phyloP scores from a whole-genome alignment of 2,329 filamentous ascomycete species.

The Arthrinium phaeospermum region DNA sequence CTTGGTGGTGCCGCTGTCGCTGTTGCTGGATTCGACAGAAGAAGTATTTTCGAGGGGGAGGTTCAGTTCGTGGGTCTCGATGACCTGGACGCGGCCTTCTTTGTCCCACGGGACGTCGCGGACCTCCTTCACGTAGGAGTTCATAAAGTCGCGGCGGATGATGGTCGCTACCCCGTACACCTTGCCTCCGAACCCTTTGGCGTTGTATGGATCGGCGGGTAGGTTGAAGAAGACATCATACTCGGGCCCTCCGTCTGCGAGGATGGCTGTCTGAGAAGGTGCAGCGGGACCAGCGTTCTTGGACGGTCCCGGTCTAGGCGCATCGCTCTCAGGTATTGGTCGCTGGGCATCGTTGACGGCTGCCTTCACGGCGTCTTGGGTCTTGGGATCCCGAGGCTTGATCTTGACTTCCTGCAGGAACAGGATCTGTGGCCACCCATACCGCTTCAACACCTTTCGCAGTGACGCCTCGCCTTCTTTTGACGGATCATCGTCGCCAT shows the following conservation, averaged over 20 bases:
- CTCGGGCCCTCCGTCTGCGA: conserved; percentile 36
- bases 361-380: conserved; percentile 19
- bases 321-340: accelerated
- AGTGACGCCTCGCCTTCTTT: conserved; percentile 23
- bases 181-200: conserved; percentile 53
- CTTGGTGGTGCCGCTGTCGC: neutral
- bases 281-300: accelerated
- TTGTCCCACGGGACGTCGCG: conserved; percentile 54
- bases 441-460: conserved; percentile 17
- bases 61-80: conserved; percentile 40
- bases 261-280: neutral
- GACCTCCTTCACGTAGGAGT: conserved; percentile 35
- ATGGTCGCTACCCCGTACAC: conserved; percentile 59
- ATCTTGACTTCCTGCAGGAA: conserved; percentile 28
- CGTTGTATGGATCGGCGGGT: conserved; percentile 55
- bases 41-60: conserved; percentile 10
- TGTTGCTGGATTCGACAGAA: neutral
- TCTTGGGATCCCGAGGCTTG: conserved; percentile 21
- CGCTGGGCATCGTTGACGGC: neutral
- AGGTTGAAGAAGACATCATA: conserved; percentile 53
- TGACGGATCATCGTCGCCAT: conserved; percentile 40
- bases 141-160: conserved; percentile 49
- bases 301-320: neutral
- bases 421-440: conserved; percentile 24
- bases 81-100: conserved; percentile 57